phyloP scores from a whole-genome alignment of 2,329 filamentous ascomycete species.

The Fusarium buharicum region DNA sequence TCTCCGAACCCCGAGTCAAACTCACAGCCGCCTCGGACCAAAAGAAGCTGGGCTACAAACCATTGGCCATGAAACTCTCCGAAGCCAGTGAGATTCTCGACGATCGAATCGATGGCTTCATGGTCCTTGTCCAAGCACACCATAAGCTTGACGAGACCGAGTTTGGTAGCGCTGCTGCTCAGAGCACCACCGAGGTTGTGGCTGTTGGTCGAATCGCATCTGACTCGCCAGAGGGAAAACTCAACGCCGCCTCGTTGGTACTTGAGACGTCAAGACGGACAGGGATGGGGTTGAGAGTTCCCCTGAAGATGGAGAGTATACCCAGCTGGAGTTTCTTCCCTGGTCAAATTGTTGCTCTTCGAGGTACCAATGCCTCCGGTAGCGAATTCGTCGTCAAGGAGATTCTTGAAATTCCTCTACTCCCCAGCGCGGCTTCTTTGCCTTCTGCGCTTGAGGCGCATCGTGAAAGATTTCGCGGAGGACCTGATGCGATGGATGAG shows the following conservation, averaged over 20 bases:
- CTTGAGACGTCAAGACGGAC: conserved; percentile 87
- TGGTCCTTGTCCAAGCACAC: conserved; percentile 75
- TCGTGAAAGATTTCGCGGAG: conserved; percentile 74
- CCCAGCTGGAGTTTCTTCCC: conserved; percentile 86
- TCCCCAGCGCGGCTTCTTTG: conserved; percentile 78
- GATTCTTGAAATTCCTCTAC: conserved; percentile 77
- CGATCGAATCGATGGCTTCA: conserved; percentile 93
- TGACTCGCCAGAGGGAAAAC: conserved; percentile 84
- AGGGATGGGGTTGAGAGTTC: conserved; percentile 83
- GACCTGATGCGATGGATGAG: conserved; percentile 70
- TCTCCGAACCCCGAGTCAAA: conserved; percentile 80
- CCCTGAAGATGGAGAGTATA: conserved; percentile 78
- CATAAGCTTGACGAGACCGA: conserved; percentile 80
- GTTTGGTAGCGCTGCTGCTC: conserved; percentile 87
- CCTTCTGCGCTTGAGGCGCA: conserved; percentile 73
- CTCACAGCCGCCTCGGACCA: conserved; percentile 87
- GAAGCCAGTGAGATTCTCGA: conserved; percentile 94
- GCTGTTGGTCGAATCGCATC: conserved; percentile 92
- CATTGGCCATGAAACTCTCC: conserved; percentile 92
- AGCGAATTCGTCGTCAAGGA: conserved; percentile 83
- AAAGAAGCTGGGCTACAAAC: conserved; percentile 91
- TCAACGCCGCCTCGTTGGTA: conserved; percentile 86
- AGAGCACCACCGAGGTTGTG: conserved; percentile 86
- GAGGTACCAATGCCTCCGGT: conserved; percentile 87
- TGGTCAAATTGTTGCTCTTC: conserved; percentile 89